phyloP scores from a whole-genome alignment of 805 yeast species.

The Zygoascus biomembranicola region DNA sequence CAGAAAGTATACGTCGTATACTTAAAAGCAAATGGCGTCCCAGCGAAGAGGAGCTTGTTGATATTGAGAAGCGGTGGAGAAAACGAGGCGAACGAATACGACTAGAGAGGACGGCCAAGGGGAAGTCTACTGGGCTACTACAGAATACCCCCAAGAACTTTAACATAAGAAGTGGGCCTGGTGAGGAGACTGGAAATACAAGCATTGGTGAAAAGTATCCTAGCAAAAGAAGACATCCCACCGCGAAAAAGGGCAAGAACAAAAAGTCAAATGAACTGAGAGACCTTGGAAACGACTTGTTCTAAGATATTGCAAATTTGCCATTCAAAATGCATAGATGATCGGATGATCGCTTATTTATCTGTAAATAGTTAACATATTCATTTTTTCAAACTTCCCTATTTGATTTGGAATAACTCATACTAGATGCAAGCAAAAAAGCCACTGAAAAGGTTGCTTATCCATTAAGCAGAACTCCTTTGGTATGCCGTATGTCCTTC shows the following conservation, averaged over 20 bases:
- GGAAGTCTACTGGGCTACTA: not conserved
- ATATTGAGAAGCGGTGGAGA: conserved; percentile 44
- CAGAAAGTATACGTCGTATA: conserved; percentile 76
- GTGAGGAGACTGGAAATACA: too few species aligned
- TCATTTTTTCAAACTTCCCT: not conserved
- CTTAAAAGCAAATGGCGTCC: conserved; percentile 74
- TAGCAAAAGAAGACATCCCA: too few species aligned
- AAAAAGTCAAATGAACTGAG: not conserved
- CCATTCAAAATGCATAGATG: not conserved
- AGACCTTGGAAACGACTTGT: not conserved
- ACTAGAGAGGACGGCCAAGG: not conserved
- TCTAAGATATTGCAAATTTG: not conserved
- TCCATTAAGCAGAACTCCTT: conserved; percentile 16
- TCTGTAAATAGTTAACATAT: not conserved
- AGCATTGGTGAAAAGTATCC: too few species aligned
- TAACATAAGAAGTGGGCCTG: too few species aligned
- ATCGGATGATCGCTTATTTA: not conserved
- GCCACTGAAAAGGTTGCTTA: not conserved
- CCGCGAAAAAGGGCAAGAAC: not conserved
- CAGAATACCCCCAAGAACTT: not conserved
- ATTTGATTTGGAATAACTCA: too few species aligned
- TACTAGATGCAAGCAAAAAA: not conserved
- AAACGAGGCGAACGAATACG: conserved; percentile 34
- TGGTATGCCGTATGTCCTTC: conserved; percentile 19
- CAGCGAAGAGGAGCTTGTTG: conserved; percentile 39